Base-by-base conservation (phyloP, 1,284 basidiomycete genomes). In the Moesziomyces sp. region DNA sequence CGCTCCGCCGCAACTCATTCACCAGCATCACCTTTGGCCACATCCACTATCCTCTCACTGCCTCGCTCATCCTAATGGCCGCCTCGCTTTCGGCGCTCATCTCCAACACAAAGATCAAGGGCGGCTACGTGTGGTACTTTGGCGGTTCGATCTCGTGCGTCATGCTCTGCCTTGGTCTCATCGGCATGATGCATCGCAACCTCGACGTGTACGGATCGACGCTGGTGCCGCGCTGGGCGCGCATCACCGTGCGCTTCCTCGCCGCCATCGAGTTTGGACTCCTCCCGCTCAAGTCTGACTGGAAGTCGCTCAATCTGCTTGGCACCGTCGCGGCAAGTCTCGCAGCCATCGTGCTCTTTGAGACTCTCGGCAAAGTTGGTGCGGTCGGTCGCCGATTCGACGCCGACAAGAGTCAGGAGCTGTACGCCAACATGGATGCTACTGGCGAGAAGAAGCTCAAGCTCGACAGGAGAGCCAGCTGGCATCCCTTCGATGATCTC, bases 401-500 rank as follows among this genome's bases (percentile, higher is more conserved):
- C 34, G 70, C 58, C 18, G 28, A 75, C 6, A 61, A 62, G 50
- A 60, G 74, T 6, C 58, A 38, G 19, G 75, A 77, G 38, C 48
- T 80, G 28, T 70, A 67, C 34, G 66, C 63, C 19, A 51, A 51
- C 1, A 71, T 69, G 60, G 58, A 54, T 3, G 35, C 45, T 0
- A 50, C 30, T 7, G 68, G 68, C 7, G 44, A 65, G 14, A 67
- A 68, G 52, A 46, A 40, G 28, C 21, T 72, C 44, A 58, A 46
- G 43, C 42, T 76, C 54, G 54, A 67, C 34, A 62, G 45, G 56
- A 49, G 64, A 26, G 65, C 65, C 26, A 64, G 67, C 34, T 83
- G 80, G 80, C 80, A 83, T 59, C 76, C 78, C 16, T 80, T 77
- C 49, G 76, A 77, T 16, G 82, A 83, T 23, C 68, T 84, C n/a